A percentile compares a stretch with the other conserved stretches of the same genome.
Evolutionary conservation across 2,329 filamentous ascomycete species (phyloP).

Genomic region (Elsinoe fawcettii): DNA sequence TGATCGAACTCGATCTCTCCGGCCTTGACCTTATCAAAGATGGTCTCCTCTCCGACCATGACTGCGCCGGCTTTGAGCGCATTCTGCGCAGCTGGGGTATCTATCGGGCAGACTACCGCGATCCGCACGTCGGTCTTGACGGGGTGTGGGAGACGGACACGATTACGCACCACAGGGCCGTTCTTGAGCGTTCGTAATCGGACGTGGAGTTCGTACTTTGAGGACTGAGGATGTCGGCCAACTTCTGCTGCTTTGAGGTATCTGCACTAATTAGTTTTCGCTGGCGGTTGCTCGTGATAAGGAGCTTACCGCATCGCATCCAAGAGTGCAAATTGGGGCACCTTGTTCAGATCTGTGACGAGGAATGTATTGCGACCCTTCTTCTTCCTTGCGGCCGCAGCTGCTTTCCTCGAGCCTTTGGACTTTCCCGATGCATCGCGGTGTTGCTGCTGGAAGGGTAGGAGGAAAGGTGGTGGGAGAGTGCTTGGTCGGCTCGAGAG

Average conservation of each 20-base stretch:
- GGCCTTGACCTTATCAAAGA: conserved; percentile 70
- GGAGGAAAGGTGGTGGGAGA: conserved; percentile 19
- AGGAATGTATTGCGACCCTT: conserved; percentile 62
- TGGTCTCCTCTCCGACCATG: conserved; percentile 73
- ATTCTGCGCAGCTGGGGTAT: conserved; percentile 63
- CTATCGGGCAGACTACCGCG: conserved; percentile 83
- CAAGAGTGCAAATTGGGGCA: conserved; percentile 70
- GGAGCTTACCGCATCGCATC: conserved; percentile 77
- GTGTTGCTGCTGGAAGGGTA: conserved; percentile 32
- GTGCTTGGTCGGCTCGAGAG: neutral
- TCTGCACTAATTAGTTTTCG: conserved; percentile 40
- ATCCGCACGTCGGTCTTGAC: conserved; percentile 84
- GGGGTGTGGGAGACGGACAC: conserved; percentile 78
- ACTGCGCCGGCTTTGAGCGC: conserved; percentile 72
- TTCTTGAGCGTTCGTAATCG: conserved; percentile 77
- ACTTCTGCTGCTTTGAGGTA: conserved; percentile 91
- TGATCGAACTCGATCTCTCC: conserved; percentile 82
- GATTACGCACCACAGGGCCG: conserved; percentile 78
- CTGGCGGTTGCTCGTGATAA: neutral
- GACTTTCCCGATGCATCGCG: conserved; percentile 32
- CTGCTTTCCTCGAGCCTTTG: conserved; percentile 37
- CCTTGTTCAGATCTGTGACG: conserved; percentile 53
- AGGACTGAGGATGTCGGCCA: conserved; percentile 60
- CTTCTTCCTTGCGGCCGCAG: conserved; percentile 47
- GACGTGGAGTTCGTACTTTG: conserved; percentile 85